Evolutionary conservation across 192 early-diverging fungal genomes (phyloP).

Genomic region (Podochytrium sp.): DNA sequence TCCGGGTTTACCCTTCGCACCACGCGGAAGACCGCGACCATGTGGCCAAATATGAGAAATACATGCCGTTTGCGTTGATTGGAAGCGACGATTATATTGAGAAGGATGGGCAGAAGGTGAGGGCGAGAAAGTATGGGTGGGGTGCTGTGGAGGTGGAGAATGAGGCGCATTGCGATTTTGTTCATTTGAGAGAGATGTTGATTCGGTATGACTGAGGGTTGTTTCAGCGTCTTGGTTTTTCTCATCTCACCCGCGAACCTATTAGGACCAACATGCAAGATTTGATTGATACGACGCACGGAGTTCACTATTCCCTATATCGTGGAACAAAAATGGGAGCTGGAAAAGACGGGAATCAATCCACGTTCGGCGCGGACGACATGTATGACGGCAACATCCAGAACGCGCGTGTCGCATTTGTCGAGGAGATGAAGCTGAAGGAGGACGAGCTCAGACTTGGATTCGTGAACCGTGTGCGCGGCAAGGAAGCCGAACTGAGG

Average conservation of each 20-base stretch:
- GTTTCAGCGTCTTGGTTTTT: neutral
- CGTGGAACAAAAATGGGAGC: conserved; percentile 86
- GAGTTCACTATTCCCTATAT: conserved; percentile 93
- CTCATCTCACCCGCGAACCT: conserved; percentile 7
- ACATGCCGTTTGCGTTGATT: conserved; percentile 91
- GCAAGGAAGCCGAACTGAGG: conserved; percentile 65
- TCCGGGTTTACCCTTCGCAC: conserved; percentile 65
- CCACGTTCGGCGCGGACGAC: conserved; percentile 76
- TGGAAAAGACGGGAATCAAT: conserved; percentile 69
- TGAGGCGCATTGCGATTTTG: conserved; percentile 93
- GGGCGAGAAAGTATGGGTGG: conserved; percentile 92
- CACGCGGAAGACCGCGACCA: conserved; percentile 69
- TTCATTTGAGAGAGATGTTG: conserved; percentile 67
- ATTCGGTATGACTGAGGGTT: conserved; percentile 17
- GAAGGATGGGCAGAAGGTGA: conserved; percentile 78
- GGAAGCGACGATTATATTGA: conserved; percentile 86
- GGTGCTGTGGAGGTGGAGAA: conserved; percentile 94
- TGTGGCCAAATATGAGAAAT: conserved; percentile 54
- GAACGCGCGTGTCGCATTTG: conserved; percentile 59
- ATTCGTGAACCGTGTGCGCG: conserved; percentile 63
- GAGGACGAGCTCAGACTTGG: conserved; percentile 74
- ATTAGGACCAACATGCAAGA: conserved; percentile 96
- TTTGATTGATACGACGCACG: conserved; percentile 95
- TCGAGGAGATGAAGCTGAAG: conserved; percentile 69
- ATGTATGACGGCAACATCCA: conserved; percentile 74